Percentiles rank a stretch among this genome's conserved stretches.
These are phyloP conservation scores for Candida odintsovae DNA, from an alignment of 805 yeast genomes.

Conservation along the genomic window DNA sequence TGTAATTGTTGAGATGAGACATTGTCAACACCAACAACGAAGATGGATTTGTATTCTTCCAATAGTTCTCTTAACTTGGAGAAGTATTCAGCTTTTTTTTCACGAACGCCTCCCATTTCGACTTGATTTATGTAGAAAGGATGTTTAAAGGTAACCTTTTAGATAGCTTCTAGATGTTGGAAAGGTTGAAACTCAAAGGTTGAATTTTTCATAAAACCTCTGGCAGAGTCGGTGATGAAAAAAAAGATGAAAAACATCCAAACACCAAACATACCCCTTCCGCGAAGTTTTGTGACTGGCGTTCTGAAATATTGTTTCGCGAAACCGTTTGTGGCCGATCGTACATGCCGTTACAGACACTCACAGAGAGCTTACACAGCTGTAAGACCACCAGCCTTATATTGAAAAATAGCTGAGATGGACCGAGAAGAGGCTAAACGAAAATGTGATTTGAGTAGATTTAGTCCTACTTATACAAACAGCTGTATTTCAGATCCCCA, in stretches of 20 bases:
- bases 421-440: too few relatives aligned
- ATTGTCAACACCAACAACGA: constrained; percentile 99
- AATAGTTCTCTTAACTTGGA: constrained; percentile 89
- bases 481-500: too few relatives aligned
- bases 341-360: too few relatives aligned
- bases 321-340: background rate
- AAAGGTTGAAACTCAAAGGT: background rate
- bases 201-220: constrained; percentile 1
- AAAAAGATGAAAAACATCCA: background rate
- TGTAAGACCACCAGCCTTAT: too few relatives aligned
- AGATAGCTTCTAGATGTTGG: background rate
- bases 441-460: too few relatives aligned
- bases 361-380: too few relatives aligned
- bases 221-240: background rate
- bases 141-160: constrained; percentile 65
- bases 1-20: constrained; percentile 99
- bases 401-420: too few relatives aligned
- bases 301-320: background rate
- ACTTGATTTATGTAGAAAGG: constrained; percentile 72
- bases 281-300: background rate
- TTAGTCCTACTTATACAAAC: too few relatives aligned
- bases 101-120: constrained; percentile 99
- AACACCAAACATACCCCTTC: background rate
- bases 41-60: constrained; percentile 96
- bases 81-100: constrained; percentile 94